Percentiles rank a stretch among this genome's conserved stretches.
These are phyloP conservation scores for Botryosphaeria agaves DNA, from an alignment of 2,329 filamentous ascomycete genomes.

Conservation along the genomic window DNA sequence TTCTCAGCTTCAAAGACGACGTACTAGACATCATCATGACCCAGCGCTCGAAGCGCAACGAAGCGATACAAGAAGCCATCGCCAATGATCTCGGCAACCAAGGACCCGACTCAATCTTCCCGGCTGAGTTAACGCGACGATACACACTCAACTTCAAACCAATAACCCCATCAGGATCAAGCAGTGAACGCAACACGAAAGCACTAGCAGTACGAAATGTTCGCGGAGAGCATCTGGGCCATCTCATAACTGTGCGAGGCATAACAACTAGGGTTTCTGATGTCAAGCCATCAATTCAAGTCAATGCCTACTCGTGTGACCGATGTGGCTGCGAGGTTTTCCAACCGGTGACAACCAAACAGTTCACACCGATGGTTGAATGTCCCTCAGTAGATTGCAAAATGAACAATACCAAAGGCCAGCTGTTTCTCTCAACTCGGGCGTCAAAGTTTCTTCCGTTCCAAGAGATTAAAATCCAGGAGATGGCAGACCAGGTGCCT, in stretches of 20 bases:
- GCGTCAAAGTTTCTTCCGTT: slow-evolving; percentile 95
- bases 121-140: slow-evolving; percentile 75
- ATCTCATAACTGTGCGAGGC: slow-evolving; percentile 83
- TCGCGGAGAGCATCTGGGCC: slow-evolving; percentile 78
- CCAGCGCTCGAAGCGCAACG: slow-evolving; percentile 73
- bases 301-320: slow-evolving; percentile 96
- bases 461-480: slow-evolving; percentile 96
- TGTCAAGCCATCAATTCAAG: slow-evolving; percentile 92
- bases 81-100: slow-evolving; percentile 43
- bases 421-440: slow-evolving; percentile 84
- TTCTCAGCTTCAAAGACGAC: slow-evolving; percentile 77
- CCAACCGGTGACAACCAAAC: slow-evolving; percentile 82
- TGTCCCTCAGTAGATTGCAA: slow-evolving; percentile 86
- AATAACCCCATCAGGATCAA: slow-evolving; percentile 52
- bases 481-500: slow-evolving; percentile 97
- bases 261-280: slow-evolving; percentile 93
- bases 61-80: slow-evolving; percentile 37
- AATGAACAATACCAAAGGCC: slow-evolving; percentile 79
- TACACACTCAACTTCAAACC: slow-evolving; percentile 97
- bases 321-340: slow-evolving; percentile 94
- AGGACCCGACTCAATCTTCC: slow-evolving; percentile 61
- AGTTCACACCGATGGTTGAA: slow-evolving; percentile 71
- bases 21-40: slow-evolving; percentile 94
- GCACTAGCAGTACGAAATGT: slow-evolving; percentile 84
- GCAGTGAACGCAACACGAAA: slow-evolving; percentile 38